These are phyloP conservation scores for Schwanniomyces pseudopolymorphus DNA, from an alignment of 805 yeast genomes.

Conservation along the genomic window DNA sequence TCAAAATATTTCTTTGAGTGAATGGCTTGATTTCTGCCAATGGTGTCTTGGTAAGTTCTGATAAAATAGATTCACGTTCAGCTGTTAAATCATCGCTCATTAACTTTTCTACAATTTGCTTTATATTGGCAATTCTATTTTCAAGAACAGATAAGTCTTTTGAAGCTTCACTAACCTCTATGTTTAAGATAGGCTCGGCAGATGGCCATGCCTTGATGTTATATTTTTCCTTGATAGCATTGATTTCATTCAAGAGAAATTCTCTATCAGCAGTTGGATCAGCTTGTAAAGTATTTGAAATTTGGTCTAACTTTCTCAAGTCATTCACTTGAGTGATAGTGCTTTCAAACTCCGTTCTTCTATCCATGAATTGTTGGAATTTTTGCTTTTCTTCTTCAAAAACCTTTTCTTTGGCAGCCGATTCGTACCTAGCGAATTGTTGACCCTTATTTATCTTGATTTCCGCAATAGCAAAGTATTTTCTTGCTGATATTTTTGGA, in stretches of 20 bases:
- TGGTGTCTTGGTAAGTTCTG: conserved; percentile 16
- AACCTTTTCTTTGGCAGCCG: conserved; percentile 68
- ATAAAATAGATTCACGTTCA: conserved; percentile 22
- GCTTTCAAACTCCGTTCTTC: conserved; percentile 28
- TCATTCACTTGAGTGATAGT: conserved; percentile 37
- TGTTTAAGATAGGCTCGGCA: conserved; percentile 36
- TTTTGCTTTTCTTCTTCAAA: conserved; percentile 61
- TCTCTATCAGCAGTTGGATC: conserved; percentile 22
- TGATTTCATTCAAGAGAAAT: conserved; percentile 27
- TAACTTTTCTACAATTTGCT: conserved; percentile 29
- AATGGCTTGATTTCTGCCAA: conserved; percentile 21
- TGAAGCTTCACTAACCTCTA: conserved; percentile 26
- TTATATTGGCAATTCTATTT: conserved; percentile 27
- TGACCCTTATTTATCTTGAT: conserved; percentile 87
- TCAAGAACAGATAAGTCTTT: conserved; percentile 28
- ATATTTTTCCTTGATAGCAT: conserved; percentile 37
- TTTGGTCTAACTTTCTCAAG: conserved; percentile 33
- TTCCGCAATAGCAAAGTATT: conserved; percentile 89
- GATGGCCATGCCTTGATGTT: conserved; percentile 42
- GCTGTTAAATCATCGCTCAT: conserved; percentile 25
- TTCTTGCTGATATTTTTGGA: conserved; percentile 79
- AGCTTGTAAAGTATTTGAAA: conserved; percentile 24
- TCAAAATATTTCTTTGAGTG: conserved; percentile 68
- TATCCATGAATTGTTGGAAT: conserved; percentile 52
- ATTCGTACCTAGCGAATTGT: conserved; percentile 78